Base-by-base conservation (phyloP, 2,329 filamentous ascomycete species). In the Aspergillus oerlinghausenensis region DNA sequence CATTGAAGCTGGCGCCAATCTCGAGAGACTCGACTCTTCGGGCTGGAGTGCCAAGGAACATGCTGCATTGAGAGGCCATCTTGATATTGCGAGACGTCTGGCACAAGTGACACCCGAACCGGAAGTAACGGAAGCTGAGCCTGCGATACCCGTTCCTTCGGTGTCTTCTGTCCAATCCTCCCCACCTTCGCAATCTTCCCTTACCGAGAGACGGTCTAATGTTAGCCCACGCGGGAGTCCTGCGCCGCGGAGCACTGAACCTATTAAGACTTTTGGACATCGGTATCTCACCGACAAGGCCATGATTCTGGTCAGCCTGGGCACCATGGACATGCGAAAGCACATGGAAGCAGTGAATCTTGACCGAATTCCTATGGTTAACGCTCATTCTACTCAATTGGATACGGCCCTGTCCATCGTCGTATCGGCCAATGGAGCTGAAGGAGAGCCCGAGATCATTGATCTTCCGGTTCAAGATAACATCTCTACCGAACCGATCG, bases 31-130 rank as follows among this genome's bases (percentile, higher is more conserved):
- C 5, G 94, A 99, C 72, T 88, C 88, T 0, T 97, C 92, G 48
- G 93, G 93, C 8, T 99, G 94, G 94, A 94, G 89, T 3, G 88
- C 92, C 1, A 91, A 88, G 70, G 94, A 99, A 70, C 94, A 99
- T 72, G 93, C 94, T 25, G 89, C 92, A 0, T 77, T 99, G 52
- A 83, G 94, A 70, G 94, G 94, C 0, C 92, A 99, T 71, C 83
- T 97, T 63, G 80, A 84, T 1, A 92, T 97, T 67, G 90, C 92
- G 5, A 80, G 82, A 48, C 82, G 85, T 38, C 81, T 97, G 21
- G 83, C 82, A 11, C 76, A 82, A 35, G 77, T 88, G 47, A 82
- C 50, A 77, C 82, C 65, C 70, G 78, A 54, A 45, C 65, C 73
- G 35, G 70, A 75, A 50, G 53, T 67, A 2, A 61, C 66, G 6